These are phyloP conservation scores for Paecilomyces niveus DNA, from an alignment of 2,329 filamentous ascomycete genomes.

Conservation along the genomic window DNA sequence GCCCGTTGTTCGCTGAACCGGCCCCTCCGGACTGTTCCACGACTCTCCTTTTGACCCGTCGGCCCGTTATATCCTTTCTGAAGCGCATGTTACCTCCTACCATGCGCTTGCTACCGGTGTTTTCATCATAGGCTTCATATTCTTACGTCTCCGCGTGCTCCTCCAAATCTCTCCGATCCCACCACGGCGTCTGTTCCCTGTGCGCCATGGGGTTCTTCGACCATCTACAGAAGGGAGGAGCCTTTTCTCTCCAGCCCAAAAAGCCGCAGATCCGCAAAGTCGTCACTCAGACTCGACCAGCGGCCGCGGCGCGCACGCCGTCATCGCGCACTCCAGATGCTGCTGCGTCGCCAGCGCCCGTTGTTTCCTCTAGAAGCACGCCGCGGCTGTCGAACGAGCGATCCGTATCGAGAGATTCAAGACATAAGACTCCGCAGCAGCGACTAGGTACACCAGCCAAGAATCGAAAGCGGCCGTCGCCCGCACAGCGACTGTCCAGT, in stretches of 20 bases:
- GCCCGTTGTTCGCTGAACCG: not conserved
- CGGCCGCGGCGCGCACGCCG: constrained; percentile 19
- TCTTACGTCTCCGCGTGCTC: constrained; percentile 2
- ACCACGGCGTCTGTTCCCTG: not conserved
- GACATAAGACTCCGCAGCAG: constrained; percentile 19
- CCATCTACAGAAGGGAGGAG: constrained; percentile 38
- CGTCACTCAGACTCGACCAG: constrained; percentile 26
- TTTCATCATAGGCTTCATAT: not conserved
- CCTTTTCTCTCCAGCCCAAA: constrained; percentile 34
- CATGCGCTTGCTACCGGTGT: not conserved
- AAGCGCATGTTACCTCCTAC: not conserved
- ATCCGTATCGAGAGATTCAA: constrained; percentile 21
- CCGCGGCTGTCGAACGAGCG: constrained; percentile 17
- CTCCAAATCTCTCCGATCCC: constrained; percentile 2
- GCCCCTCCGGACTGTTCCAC: not conserved
- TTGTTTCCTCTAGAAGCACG: constrained; percentile 10
- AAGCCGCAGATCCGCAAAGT: constrained; percentile 37
- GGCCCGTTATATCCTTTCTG: not conserved
- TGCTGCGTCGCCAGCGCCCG: constrained; percentile 7
- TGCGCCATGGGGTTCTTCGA: constrained; percentile 38
- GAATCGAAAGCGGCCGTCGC: constrained; percentile 30
- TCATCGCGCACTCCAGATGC: constrained; percentile 20
- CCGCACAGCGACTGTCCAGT: constrained; percentile 32
- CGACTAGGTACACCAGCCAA: constrained; percentile 24
- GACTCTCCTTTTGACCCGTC: not conserved